A percentile compares a stretch with the other conserved stretches of the same genome.
Evolutionary conservation across 345 rosid genomes (phyloP).

Genomic region (Boechera retrofracta): DNA sequence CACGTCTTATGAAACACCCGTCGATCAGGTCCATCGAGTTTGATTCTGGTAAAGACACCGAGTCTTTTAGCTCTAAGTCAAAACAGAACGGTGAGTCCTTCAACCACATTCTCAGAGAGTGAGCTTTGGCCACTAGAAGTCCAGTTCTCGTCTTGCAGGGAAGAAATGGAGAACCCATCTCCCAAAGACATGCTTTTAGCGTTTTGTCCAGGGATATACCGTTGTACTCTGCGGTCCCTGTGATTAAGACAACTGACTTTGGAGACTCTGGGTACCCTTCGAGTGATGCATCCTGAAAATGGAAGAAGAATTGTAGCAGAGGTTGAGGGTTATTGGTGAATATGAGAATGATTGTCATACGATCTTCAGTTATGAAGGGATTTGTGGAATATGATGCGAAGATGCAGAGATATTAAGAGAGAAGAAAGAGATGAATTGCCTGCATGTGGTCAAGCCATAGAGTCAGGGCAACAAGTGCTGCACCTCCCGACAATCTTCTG

Average conservation of each 20-base stretch:
- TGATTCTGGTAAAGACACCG: constrained; percentile 61
- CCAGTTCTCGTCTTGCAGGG: constrained; percentile 85
- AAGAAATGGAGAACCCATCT: constrained; percentile 96
- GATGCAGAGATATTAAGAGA: constrained; percentile 13
- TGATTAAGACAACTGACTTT: constrained; percentile 86
- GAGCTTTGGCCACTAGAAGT: constrained; percentile 87
- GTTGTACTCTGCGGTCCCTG: constrained; percentile 89
- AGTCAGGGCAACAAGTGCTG: constrained; percentile 93
- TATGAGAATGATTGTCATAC: constrained; percentile 22
- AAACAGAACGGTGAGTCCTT: constrained; percentile 96
- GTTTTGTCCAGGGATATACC: constrained; percentile 81
- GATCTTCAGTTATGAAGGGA: constrained; percentile 5
- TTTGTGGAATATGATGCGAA: neutral
- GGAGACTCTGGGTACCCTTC: constrained; percentile 91
- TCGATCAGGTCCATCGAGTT: constrained; percentile 85
- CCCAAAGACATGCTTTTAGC: constrained; percentile 90
- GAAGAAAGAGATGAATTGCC: constrained; percentile 53
- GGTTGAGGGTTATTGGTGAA: constrained; percentile 9
- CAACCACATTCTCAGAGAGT: constrained; percentile 96
- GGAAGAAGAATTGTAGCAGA: constrained; percentile 16
- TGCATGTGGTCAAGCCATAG: constrained; percentile 98
- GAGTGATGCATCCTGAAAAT: constrained; percentile 84
- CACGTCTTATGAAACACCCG: constrained; percentile 81
- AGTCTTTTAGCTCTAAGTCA: constrained; percentile 86
- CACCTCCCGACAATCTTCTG: constrained; percentile 90